phyloP scores from a whole-genome alignment of 495 filamentous ascomycete genomes.

The Cercophora scortea region DNA sequence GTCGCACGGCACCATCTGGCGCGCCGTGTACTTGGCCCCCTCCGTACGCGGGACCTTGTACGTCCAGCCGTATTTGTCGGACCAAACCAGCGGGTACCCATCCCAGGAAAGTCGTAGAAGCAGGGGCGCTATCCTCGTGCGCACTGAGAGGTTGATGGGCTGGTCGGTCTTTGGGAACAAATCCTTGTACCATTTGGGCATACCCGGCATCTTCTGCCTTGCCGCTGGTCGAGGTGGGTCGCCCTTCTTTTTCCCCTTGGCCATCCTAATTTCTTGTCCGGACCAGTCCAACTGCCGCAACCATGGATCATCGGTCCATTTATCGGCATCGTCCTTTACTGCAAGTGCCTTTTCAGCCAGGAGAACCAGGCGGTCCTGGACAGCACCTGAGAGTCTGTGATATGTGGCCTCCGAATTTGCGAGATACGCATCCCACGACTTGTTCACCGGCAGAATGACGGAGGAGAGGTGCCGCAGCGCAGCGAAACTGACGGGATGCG shows the following conservation, averaged over 20 bases:
- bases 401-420: conserved; percentile 78
- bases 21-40: conserved; percentile 54
- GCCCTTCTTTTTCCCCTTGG: conserved; percentile 78
- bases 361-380: conserved; percentile 61
- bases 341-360: conserved; percentile 70
- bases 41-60: conserved; percentile 67
- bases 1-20: conserved; percentile 64
- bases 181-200: conserved; percentile 95
- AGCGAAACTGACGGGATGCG: conserved; percentile 95
- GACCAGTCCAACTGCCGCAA: conserved; percentile 91
- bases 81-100: conserved; percentile 83
- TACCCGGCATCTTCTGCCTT: conserved; percentile 86
- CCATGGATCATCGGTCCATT: conserved; percentile 78
- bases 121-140: conserved; percentile 81
- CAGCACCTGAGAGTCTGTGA: conserved; percentile 61
- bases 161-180: conserved; percentile 60
- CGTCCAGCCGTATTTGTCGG: conserved; percentile 85
- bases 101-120: conserved; percentile 85
- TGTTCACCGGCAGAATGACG: conserved; percentile 83
- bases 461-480: conserved; percentile 86
- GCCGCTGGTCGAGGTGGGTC: conserved; percentile 70
- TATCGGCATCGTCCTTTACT: conserved; percentile 57
- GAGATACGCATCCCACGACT: conserved; percentile 80
- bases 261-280: conserved; percentile 83
- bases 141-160: conserved; percentile 70